Evolutionary conservation across 306 rosid species (phyloP), one percentile per base, ranked within the genome.

Genomic region (Erythrophleum fordii): DNA sequence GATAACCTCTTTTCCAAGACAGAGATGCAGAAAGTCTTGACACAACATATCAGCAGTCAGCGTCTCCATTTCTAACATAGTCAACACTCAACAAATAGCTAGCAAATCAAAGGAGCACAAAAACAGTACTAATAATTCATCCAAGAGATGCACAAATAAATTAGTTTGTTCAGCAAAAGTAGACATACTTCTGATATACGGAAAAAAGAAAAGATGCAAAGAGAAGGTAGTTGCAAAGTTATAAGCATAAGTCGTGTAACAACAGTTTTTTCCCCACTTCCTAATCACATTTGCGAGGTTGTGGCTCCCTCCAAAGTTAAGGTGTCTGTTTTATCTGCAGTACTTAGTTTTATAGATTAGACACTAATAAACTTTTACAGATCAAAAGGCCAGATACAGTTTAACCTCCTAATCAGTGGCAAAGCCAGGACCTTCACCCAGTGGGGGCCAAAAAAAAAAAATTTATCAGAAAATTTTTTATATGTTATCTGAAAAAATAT

Each of bases 141-240:
- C 58, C 25, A 25, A 37, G 34, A 37, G 22, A 67, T 51, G 18
- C 46, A 51, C 4, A 51, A 77, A 41, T 26, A 29, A 44, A 59
- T 16, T n/a, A 72, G 23, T 41, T 67, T 11, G 9, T 39, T 34
- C 56, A 23, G 37, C 67, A 28, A 56, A 17, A 78, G 45, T 18
- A 78, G 18, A 44, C 23, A 61, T 53, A 17, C 8, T 22, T 22
- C 26, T 1, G 22, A 61, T 52, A 13, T 37, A 62, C 6, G n/a
- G 20, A 2, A 44, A 23, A 11, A 29, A 14, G 5, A 35, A 52
- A 68, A 1, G 13, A 49, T 1, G 25, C 5, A 18, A 8, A 55
- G 12, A 79, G 48, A 73, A 61, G 4, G 41, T 28, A 55, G 78
- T 74, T 37, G 79, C 55, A 22, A 51, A 48, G 12, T 45, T 59